Percentiles rank a stretch among this genome's conserved stretches.
phyloP scores from a whole-genome alignment of 495 filamentous ascomycete genomes.

The Penicillium paradoxum region DNA sequence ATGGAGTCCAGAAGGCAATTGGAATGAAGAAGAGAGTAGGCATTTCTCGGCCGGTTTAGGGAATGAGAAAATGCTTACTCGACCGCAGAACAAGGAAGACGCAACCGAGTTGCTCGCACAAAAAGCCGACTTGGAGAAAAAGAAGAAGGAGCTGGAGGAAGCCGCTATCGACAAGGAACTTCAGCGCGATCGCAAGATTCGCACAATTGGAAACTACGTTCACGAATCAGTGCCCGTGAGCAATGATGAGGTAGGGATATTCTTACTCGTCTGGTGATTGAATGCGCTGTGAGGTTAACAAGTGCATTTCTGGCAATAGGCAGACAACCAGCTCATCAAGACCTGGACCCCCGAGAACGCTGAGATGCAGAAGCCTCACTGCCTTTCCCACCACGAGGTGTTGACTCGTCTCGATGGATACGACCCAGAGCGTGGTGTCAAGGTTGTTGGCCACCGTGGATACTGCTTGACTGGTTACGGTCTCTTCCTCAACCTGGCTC shows the following conservation, averaged over 20 bases:
- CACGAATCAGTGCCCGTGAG: slow-evolving; percentile 88
- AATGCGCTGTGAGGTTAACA: background rate
- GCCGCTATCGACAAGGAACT: slow-evolving; percentile 67
- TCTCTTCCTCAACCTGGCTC: slow-evolving; percentile 85
- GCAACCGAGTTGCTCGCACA: slow-evolving; percentile 66
- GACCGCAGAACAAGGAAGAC: slow-evolving; percentile 71
- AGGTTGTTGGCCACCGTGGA: slow-evolving; percentile 91
- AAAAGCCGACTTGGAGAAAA: slow-evolving; percentile 70
- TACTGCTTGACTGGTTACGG: slow-evolving; percentile 90
- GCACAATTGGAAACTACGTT: slow-evolving; percentile 87
- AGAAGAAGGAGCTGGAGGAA: slow-evolving; percentile 73
- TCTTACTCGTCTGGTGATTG: background rate
- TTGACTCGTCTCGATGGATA: slow-evolving; percentile 83
- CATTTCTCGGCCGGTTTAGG: slow-evolving; percentile 17
- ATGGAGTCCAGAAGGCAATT: slow-evolving; percentile 83
- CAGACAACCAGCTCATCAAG: slow-evolving; percentile 72
- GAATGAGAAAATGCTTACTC: slow-evolving; percentile 1
- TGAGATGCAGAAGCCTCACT: slow-evolving; percentile 60
- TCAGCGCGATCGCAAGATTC: slow-evolving; percentile 68
- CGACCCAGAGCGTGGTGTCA: slow-evolving; percentile 88
- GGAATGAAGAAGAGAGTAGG: slow-evolving; percentile 93
- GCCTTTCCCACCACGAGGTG: slow-evolving; percentile 92
- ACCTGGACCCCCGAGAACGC: slow-evolving; percentile 75
- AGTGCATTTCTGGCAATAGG: slow-evolving; percentile 36
- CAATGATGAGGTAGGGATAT: slow-evolving; percentile 64